Evolutionary conservation across 176 grass and related monocot species (phyloP).

Genomic region (Zoysia pacifica): DNA sequence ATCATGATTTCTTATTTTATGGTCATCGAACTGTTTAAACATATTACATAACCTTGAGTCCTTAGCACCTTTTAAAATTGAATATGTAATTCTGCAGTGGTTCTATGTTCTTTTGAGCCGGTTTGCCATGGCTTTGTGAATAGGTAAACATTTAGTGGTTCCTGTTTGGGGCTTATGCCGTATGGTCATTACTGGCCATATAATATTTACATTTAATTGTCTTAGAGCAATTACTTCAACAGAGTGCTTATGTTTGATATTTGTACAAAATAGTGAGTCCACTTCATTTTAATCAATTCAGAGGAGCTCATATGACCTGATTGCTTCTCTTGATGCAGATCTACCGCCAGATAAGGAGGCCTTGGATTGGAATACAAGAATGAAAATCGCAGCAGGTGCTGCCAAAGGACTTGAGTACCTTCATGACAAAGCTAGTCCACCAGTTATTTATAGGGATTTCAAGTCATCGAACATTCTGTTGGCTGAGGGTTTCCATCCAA

Average conservation of each 20-base stretch:
- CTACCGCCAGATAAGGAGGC: conserved; percentile 73
- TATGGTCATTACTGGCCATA: background rate
- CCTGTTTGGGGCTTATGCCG: background rate
- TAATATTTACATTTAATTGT: background rate
- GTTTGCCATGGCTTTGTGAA: background rate
- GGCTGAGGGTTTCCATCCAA: conserved; percentile 72
- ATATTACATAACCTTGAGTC: background rate
- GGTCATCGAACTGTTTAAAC: background rate
- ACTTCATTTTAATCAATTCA: background rate
- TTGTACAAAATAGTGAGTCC: background rate
- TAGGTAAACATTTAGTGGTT: background rate
- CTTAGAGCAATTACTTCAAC: background rate
- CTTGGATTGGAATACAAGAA: conserved; percentile 77
- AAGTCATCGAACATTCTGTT: conserved; percentile 87
- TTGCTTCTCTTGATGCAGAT: conserved; percentile 48
- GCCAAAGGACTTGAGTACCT: conserved; percentile 87
- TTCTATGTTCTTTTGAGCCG: background rate
- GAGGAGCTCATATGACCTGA: conserved; percentile 13
- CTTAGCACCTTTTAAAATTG: background rate
- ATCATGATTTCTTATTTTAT: background rate
- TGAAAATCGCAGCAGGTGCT: conserved; percentile 91
- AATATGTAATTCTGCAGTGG: background rate
- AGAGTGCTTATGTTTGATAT: background rate
- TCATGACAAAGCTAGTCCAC: conserved; percentile 86
- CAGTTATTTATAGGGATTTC: conserved; percentile 89